phyloP scores from a whole-genome alignment of 2,329 filamentous ascomycete species.

The Microdochium paspali region DNA sequence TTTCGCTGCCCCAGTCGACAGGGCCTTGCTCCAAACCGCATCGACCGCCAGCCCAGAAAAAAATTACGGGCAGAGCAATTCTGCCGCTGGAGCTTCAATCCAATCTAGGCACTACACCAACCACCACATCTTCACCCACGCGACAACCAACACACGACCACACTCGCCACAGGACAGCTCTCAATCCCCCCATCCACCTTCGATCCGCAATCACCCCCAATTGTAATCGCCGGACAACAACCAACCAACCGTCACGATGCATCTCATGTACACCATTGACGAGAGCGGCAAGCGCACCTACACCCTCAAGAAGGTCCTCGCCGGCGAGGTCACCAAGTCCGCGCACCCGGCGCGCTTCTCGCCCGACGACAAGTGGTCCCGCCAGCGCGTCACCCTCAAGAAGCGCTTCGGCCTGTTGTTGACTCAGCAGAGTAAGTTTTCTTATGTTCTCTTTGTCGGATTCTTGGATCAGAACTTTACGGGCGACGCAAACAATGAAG shows the following conservation, averaged over 20 bases:
- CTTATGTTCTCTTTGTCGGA: slow-evolving; percentile 2
- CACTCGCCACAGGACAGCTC: not conserved
- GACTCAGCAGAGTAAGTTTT: slow-evolving; percentile 58
- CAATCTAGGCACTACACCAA: not conserved
- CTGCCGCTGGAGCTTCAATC: not conserved
- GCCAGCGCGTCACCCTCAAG: slow-evolving; percentile 91
- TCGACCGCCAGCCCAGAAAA: slow-evolving; percentile 1
- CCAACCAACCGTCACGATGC: slow-evolving; percentile 28
- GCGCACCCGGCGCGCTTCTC: slow-evolving; percentile 95
- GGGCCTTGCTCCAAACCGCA: not conserved
- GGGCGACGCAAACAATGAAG: too few species aligned
- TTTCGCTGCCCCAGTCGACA: not conserved
- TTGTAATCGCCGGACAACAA: not conserved
- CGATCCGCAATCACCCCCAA: not conserved
- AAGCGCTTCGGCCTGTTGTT: slow-evolving; percentile 82
- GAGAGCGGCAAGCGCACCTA: slow-evolving; percentile 78
- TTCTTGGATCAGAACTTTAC: too few species aligned
- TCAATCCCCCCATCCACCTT: not conserved
- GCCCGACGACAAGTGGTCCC: slow-evolving; percentile 97
- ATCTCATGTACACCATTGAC: slow-evolving; percentile 78
- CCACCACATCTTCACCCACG: not conserved
- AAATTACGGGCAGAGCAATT: not conserved
- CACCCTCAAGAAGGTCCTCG: slow-evolving; percentile 84
- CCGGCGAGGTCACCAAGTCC: slow-evolving; percentile 84
- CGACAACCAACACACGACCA: not conserved